Evolutionary conservation across 2,329 filamentous ascomycete genomes (phyloP).

Genomic region (Pyricularia sp.): DNA sequence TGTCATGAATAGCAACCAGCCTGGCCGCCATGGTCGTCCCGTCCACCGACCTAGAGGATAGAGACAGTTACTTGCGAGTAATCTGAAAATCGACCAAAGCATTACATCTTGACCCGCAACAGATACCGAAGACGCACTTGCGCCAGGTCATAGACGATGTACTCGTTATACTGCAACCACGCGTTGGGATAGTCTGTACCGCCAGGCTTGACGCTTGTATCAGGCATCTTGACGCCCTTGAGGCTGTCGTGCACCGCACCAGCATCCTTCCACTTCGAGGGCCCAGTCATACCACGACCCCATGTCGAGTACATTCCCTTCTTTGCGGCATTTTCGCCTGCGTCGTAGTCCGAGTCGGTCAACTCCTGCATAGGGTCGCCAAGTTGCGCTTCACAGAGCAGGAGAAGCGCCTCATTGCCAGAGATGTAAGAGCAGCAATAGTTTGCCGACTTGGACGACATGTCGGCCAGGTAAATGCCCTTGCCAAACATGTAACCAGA

Average conservation of each 20-base stretch:
- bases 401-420: constrained; percentile 57
- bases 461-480: constrained; percentile 78
- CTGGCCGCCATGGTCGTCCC: not conserved
- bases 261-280: constrained; percentile 65
- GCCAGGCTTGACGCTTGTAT: constrained; percentile 26
- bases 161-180: constrained; percentile 56
- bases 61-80: not conserved
- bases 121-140: constrained; percentile 61
- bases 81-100: not conserved
- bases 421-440: constrained; percentile 56
- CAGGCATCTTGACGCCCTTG: constrained; percentile 50
- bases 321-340: constrained; percentile 47
- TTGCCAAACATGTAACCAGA: constrained; percentile 84
- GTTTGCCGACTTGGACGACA: constrained; percentile 68
- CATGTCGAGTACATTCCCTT: constrained; percentile 53
- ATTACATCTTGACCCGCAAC: constrained; percentile 45
- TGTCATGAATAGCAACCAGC: not conserved
- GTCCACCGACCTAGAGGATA: not conserved
- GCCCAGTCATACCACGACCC: constrained; percentile 53
- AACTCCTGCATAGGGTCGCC: constrained; percentile 62
- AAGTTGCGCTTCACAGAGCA: constrained; percentile 76
- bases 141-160: constrained; percentile 55
- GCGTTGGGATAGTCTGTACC: constrained; percentile 31
- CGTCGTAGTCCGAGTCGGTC: constrained; percentile 41
- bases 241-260: constrained; percentile 46